Evolutionary conservation across 306 rosid species (phyloP), one percentile per base, ranked within the genome.

Genomic region (Castanea mollissima): DNA sequence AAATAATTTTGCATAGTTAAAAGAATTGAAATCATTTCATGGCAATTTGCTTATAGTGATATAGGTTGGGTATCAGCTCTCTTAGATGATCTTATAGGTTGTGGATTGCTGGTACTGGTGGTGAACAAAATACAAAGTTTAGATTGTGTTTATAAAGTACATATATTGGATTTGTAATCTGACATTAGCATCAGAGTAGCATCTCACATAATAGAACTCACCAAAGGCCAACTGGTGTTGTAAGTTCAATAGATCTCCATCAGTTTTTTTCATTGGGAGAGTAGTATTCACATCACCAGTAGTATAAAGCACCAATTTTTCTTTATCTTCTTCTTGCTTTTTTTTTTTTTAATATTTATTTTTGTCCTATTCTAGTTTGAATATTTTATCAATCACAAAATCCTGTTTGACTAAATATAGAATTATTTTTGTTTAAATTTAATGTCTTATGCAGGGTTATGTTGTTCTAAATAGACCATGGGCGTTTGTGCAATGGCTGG

Each of bases 401-500:
- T 70, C 27, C 38, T 67, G 65, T 52, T 71, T 19, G 38, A 15
- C 18, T 19, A 0, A 32, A 41, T 23, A 9, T 25, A 4, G 4
- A 58, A 15, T 18, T 75, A 35, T 31, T 70, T 11, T 19, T 19
- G 38, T 27, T 75, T 18, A 51, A 80, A 27, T 65, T 77, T 59
- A 41, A 64, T 79, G 81, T 75, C 63, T 73, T 71, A 57, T 54
- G 72, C 88, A 94, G 98, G 98, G 97, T 76, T 94, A 94, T 82
- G 70, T 94, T 73, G 98, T 92, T 79, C 91, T 94, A 76, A 90
- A 94, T 80, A 91, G 97, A 85, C 98, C 98, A 13, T 94, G 98
- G 98, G 98, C 98, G 73, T 94, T 94, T 86, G 94, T 94, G 81
- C 98, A 94, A 76, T 94, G 98, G 98, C 91, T 94, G 78, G 97